These are phyloP conservation scores for Monosporozyma siamensis DNA, from an alignment of 805 yeast genomes.

Conservation along the genomic window DNA sequence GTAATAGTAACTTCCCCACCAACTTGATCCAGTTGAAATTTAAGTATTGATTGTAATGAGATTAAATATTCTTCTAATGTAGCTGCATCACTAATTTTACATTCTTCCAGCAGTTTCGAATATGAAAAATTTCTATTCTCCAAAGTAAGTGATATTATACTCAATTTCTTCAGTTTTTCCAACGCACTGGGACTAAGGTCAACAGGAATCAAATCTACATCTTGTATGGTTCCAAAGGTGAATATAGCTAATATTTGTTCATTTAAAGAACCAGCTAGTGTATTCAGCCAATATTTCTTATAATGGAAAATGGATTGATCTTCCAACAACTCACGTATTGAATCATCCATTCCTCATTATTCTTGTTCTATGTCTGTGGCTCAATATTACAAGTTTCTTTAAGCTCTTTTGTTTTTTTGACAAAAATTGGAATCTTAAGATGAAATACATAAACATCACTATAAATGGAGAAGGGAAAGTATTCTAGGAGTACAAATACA, in stretches of 20 bases:
- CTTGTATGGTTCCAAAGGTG: constrained; percentile 22
- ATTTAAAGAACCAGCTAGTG: constrained; percentile 3
- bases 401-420: too few species aligned
- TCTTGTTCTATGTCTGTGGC: too few species aligned
- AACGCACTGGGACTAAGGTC: constrained; percentile 11
- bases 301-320: constrained; percentile 16
- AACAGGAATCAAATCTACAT: constrained; percentile 4
- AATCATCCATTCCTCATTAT: neutral
- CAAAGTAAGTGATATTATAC: constrained; percentile 18
- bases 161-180: constrained; percentile 17
- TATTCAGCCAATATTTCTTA: constrained; percentile 21
- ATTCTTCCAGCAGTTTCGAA: constrained; percentile 8
- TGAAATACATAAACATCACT: neutral
- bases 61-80: constrained; percentile 19
- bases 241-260: constrained; percentile 19
- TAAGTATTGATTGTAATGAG: constrained; percentile 13
- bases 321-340: constrained; percentile 9
- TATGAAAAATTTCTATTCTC: constrained; percentile 12
- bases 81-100: constrained; percentile 8
- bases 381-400: too few species aligned
- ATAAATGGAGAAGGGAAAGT: too few species aligned
- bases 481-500: too few species aligned
- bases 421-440: too few species aligned
- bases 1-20: constrained; percentile 8
- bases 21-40: constrained; percentile 18